Evolutionary conservation across 2,329 filamentous ascomycete species (phyloP).

Genomic region (Podosphaera leucotricha): DNA sequence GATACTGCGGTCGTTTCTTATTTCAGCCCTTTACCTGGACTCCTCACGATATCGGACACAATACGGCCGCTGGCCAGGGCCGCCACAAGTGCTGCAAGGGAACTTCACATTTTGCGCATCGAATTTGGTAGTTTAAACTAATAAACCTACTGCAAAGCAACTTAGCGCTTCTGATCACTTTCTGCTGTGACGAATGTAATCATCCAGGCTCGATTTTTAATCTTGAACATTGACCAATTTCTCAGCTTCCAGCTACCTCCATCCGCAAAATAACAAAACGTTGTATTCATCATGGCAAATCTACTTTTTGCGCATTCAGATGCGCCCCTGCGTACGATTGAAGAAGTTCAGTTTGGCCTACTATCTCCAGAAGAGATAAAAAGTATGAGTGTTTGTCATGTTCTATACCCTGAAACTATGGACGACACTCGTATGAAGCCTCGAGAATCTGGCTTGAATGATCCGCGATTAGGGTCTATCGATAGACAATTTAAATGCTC

Average conservation of each 20-base stretch:
- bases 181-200: constrained; percentile 3
- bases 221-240: constrained; percentile 7
- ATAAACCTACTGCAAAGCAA: not conserved
- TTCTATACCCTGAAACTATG: constrained; percentile 98
- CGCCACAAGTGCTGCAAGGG: constrained; percentile 11
- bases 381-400: constrained; percentile 89
- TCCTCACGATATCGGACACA: constrained; percentile 8
- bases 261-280: constrained; percentile 3
- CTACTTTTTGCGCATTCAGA: constrained; percentile 75
- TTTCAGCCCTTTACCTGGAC: constrained; percentile 8
- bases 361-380: constrained; percentile 98
- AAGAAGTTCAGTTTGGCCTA: constrained; percentile 98
- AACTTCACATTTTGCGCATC: constrained; percentile 8
- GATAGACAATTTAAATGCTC: constrained; percentile 89
- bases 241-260: constrained; percentile 3
- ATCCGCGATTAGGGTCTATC: constrained; percentile 87
- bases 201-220: constrained; percentile 5
- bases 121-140: constrained; percentile 4
- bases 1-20: constrained; percentile 10
- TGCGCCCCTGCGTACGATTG: constrained; percentile 87
- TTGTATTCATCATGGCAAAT: constrained; percentile 66
- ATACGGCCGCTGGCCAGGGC: constrained; percentile 13
- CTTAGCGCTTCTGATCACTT: not conserved
- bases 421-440: constrained; percentile 83
- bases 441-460: constrained; percentile 77